Base-by-base conservation (phyloP, 2,329 filamentous ascomycete species). In the Neonectria sp. region DNA sequence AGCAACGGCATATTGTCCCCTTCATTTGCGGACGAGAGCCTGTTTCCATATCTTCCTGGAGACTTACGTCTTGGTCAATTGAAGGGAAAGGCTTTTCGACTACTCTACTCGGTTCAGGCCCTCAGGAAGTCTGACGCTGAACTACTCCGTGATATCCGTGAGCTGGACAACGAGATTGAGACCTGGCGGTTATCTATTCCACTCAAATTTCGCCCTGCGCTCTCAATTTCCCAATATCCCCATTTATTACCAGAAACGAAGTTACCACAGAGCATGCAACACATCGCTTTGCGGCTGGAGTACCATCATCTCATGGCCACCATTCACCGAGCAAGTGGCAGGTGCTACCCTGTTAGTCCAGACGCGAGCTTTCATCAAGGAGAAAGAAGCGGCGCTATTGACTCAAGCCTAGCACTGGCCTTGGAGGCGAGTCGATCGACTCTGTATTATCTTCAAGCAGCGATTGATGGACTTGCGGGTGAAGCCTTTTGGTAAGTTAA, bases 371-470 rank as follows among this genome's bases (percentile, higher is more conserved):
- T 45, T 45, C 17, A 45, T 45, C 63, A 52, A n/a, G 1, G 46
- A 73, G 60, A 75, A 3, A 75, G 59, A 69, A 66, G 68, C 3
- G 70, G 83, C 49, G 84, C 85, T 0, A 80, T 88, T 1, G 82
- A 81, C 45, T 88, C 86, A 0, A 88, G 86, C 63, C 75, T 88
- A 15, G 83, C 83, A 1, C 73, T 89, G 5, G 85, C 86, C 0
- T 81, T 89, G 0, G 85, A 88, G 63, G 86, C 86, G 0, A 88
- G 86, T 67, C 83, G 87, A n/a, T 86, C 86, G 2, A 88, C 86
- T 0, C 71, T 89, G 2, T 76, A 84, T 6, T 88, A 84, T 63
- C 73, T 88, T 2, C 78, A 80, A 37, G 78, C 79, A 1, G 81
- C 83, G 0, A 79, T 82, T 2, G 78, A 81, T 49, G 79, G 79